Evolutionary conservation across 495 filamentous ascomycete species (phyloP).

Genomic region (Bathelium albidoporum): DNA sequence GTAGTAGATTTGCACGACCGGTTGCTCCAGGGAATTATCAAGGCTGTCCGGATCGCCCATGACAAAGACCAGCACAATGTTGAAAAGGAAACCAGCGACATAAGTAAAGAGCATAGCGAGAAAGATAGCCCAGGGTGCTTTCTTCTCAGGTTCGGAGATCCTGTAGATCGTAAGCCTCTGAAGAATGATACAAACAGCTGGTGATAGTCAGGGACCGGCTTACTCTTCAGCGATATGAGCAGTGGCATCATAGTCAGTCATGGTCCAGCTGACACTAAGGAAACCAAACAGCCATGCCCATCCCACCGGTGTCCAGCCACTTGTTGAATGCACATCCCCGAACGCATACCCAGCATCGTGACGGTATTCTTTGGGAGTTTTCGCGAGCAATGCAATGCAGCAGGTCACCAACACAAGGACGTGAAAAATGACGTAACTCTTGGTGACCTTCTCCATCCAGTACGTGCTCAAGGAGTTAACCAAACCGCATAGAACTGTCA

Average conservation of each 20-base stretch:
- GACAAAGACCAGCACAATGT: conserved; percentile 52
- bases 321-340: conserved; percentile 43
- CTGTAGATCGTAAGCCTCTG: neutral
- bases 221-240: conserved; percentile 52
- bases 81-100: conserved; percentile 50
- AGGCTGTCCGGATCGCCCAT: conserved; percentile 48
- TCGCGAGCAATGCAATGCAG: conserved; percentile 43
- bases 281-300: conserved; percentile 56
- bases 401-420: conserved; percentile 45
- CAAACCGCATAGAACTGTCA: conserved; percentile 44
- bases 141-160: conserved; percentile 46
- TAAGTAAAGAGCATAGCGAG: conserved; percentile 52
- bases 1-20: conserved; percentile 56
- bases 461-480: conserved; percentile 52
- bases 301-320: conserved; percentile 49
- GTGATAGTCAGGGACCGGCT: neutral
- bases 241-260: conserved; percentile 49
- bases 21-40: conserved; percentile 40
- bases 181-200: neutral
- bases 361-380: conserved; percentile 34
- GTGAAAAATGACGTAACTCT: conserved; percentile 56
- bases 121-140: conserved; percentile 52
- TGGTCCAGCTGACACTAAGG: conserved; percentile 53
- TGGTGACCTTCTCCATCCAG: conserved; percentile 56
- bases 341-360: conserved; percentile 48